phyloP scores from a whole-genome alignment of 2,329 filamentous ascomycete species.

The Pyrenophora seminiperda region DNA sequence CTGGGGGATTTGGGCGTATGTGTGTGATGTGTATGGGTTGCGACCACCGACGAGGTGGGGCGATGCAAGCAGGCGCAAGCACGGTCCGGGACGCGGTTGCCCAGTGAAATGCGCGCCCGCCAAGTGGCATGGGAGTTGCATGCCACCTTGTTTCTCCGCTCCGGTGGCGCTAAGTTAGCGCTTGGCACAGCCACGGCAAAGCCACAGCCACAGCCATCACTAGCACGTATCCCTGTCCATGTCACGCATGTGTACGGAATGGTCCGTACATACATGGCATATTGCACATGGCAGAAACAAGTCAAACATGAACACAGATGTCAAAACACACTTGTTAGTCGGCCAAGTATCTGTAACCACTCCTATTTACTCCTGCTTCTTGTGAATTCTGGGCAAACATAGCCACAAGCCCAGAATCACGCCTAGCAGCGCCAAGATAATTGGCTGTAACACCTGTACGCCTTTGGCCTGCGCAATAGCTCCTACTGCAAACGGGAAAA shows the following conservation, averaged over 20 bases:
- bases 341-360: background rate
- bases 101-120: conserved; percentile 29
- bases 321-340: no score
- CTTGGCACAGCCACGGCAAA: conserved; percentile 1
- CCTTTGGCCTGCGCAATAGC: conserved; percentile 68
- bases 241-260: no score
- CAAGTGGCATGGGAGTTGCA: conserved; percentile 24
- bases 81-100: conserved; percentile 22
- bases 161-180: conserved; percentile 17
- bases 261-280: no score
- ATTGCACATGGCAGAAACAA: no score
- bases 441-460: conserved; percentile 64
- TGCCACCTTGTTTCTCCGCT: conserved; percentile 21
- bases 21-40: conserved; percentile 9
- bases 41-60: conserved; percentile 19
- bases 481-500: conserved; percentile 69
- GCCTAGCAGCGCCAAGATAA: conserved; percentile 60
- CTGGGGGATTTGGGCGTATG: background rate
- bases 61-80: conserved; percentile 17
- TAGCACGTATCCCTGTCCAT: no score
- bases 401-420: conserved; percentile 60
- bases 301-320: no score
- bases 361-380: conserved; percentile 45
- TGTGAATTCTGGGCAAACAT: conserved; percentile 53
- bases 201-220: background rate